Conservation (phyloP, 2,329 filamentous ascomycete genomes). For the Stachybotrys echinatus region DNA sequence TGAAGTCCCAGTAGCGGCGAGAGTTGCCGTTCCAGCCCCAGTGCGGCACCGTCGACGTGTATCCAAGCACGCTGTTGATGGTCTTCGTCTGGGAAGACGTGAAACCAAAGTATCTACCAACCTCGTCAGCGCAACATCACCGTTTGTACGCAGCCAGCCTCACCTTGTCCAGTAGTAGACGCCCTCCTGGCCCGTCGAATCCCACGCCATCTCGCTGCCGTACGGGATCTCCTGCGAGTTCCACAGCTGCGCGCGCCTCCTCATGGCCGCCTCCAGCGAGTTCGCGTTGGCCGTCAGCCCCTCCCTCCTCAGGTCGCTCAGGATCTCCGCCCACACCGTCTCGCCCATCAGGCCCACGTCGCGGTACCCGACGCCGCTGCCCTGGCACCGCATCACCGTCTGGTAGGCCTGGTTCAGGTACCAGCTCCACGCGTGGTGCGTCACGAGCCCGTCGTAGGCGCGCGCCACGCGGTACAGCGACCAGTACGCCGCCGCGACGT, state of each 20-base stretch:
- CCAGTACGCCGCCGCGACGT: constrained; percentile 52
- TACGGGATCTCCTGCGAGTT: constrained; percentile 45
- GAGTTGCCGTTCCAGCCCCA: constrained; percentile 61
- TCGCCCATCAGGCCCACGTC: constrained; percentile 54
- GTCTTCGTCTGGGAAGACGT: constrained; percentile 39
- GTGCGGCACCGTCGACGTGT: constrained; percentile 51
- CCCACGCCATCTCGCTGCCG: constrained; percentile 59
- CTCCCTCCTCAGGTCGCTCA: constrained; percentile 45
- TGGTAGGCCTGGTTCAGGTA: constrained; percentile 49
- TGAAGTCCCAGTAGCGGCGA: constrained; percentile 55
- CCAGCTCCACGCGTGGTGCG: constrained; percentile 42
- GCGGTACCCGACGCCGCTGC: constrained; percentile 35
- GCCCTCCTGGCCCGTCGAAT: constrained; percentile 56
- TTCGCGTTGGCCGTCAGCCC: constrained; percentile 30
- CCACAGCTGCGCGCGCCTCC: constrained; percentile 43
- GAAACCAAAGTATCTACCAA: constrained; percentile 42
- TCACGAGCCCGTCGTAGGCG: constrained; percentile 38
- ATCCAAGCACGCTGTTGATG: constrained; percentile 48
- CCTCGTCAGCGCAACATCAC: too few relatives aligned
- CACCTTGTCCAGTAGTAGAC: constrained; percentile 54
- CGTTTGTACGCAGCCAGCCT: too few relatives aligned
- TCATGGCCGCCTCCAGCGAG: constrained; percentile 40
- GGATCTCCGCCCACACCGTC: constrained; percentile 48
- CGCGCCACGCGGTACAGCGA: constrained; percentile 49
- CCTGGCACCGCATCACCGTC: constrained; percentile 36